These are phyloP conservation scores for Rubroboletus satanas DNA, from an alignment of 768 basidiomycete genomes.

Conservation along the genomic window DNA sequence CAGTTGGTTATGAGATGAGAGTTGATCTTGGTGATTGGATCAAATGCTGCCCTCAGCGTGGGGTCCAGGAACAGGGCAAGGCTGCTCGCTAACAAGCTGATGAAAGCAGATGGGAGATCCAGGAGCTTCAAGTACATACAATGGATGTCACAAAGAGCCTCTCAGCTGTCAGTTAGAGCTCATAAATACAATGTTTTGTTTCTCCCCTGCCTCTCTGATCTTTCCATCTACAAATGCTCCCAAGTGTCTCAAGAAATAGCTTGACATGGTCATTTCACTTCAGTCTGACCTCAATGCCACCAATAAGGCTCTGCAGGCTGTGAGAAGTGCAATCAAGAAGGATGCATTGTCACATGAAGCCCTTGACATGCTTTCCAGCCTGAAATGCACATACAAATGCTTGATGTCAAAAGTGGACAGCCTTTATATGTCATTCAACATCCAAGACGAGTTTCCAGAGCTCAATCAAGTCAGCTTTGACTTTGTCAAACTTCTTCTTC, in stretches of 20 bases:
- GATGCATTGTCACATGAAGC: background rate
- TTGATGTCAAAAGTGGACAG: slow-evolving; percentile 7
- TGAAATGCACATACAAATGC: background rate
- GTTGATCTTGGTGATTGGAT: slow-evolving; percentile 12
- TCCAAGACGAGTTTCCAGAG: background rate
- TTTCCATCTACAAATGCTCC: background rate
- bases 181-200: background rate
- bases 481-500: background rate
- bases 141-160: background rate
- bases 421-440: slow-evolving; percentile 5
- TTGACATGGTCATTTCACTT: background rate
- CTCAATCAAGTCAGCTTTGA: background rate
- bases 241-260: background rate
- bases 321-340: background rate
- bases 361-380: background rate
- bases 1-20: slow-evolving; percentile 25
- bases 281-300: background rate
- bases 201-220: background rate
- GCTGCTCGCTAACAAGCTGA: slow-evolving; percentile 7
- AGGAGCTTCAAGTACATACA: background rate
- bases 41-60: slow-evolving; percentile 13
- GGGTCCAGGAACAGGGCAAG: slow-evolving; percentile 10
- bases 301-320: background rate
- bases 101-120: background rate
- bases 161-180: background rate